Evolutionary conservation across 2,329 filamentous ascomycete genomes (phyloP).

Genomic region (Aspergillus sergii): DNA sequence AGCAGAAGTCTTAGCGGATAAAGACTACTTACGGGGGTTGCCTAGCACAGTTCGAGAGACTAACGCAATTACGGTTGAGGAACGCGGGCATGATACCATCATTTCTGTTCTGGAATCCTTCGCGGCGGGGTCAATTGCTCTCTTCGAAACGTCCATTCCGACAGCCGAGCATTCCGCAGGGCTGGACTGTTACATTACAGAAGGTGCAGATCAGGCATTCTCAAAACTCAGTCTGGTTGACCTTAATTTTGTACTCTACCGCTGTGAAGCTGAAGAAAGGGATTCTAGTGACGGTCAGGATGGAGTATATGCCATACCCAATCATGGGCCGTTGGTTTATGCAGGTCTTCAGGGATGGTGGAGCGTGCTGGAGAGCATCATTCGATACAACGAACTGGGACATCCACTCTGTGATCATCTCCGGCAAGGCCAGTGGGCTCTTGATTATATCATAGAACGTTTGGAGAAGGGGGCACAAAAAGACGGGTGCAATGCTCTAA

Average conservation of each 20-base stretch:
- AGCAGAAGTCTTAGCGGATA: conserved; percentile 66
- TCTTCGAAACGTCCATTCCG: conserved; percentile 96
- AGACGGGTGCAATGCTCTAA: conserved; percentile 63
- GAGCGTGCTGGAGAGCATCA: conserved; percentile 83
- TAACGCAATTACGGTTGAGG: conserved; percentile 71
- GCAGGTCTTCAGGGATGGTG: conserved; percentile 99
- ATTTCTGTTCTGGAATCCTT: conserved; percentile 83
- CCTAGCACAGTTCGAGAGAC: conserved; percentile 78
- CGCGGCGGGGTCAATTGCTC: conserved; percentile 87
- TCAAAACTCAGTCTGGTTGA: conserved; percentile 73
- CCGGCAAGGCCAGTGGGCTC: conserved; percentile 84
- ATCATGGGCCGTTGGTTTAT: conserved; percentile 83
- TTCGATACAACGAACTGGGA: conserved; percentile 85
- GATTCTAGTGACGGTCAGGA: conserved; percentile 78
- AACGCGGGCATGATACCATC: conserved; percentile 71
- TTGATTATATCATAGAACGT: conserved; percentile 83
- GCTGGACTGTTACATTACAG: conserved; percentile 83
- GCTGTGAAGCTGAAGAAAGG: conserved; percentile 85
- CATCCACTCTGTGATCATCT: conserved; percentile 94
- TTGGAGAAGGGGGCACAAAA: conserved; percentile 71
- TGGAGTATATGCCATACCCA: conserved; percentile 86
- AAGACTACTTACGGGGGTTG: conserved; percentile 74
- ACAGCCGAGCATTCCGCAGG: conserved; percentile 80
- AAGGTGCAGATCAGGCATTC: conserved; percentile 78
- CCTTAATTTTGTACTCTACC: conserved; percentile 88